Evolutionary conservation across 1,284 basidiomycete genomes (phyloP).

Genomic region (Heliocybe sulcata): DNA sequence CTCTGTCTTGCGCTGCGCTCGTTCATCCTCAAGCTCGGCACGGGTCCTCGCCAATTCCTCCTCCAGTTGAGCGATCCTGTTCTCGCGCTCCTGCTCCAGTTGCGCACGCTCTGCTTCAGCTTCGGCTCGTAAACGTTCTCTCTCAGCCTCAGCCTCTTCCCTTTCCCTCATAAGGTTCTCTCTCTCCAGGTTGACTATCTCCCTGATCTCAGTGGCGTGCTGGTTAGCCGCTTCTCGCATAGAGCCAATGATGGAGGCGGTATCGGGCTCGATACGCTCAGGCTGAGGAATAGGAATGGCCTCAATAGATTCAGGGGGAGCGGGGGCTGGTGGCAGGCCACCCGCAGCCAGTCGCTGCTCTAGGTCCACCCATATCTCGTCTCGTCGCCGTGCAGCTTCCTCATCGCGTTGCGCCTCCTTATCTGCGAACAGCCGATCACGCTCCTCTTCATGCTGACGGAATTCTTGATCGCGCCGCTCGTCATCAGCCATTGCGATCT

Average conservation of each 20-base stretch:
- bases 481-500: slow-evolving; percentile 49
- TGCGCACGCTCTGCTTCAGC: slow-evolving; percentile 37
- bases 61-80: slow-evolving; percentile 50
- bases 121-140: slow-evolving; percentile 39
- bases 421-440: slow-evolving; percentile 53
- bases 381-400: slow-evolving; percentile 42
- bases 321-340: neutral
- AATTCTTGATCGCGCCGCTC: slow-evolving; percentile 54
- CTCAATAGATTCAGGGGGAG: neutral
- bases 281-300: neutral
- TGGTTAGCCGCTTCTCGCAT: slow-evolving; percentile 43
- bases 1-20: slow-evolving; percentile 44
- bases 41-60: slow-evolving; percentile 52
- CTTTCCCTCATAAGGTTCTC: slow-evolving; percentile 49
- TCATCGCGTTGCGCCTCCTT: slow-evolving; percentile 48
- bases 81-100: slow-evolving; percentile 43
- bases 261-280: slow-evolving; percentile 6
- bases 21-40: slow-evolving; percentile 48
- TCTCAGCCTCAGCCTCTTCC: slow-evolving; percentile 43
- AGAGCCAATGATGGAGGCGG: slow-evolving; percentile 27
- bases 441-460: slow-evolving; percentile 53
- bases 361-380: slow-evolving; percentile 41
- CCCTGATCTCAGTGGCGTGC: slow-evolving; percentile 48
- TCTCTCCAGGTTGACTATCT: slow-evolving; percentile 50
- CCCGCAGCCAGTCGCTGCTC: slow-evolving; percentile 25